A percentile compares a stretch with the other conserved stretches of the same genome.
Evolutionary conservation across 2,329 filamentous ascomycete species (phyloP).

Genomic region (Periglandula ipomoeae): DNA sequence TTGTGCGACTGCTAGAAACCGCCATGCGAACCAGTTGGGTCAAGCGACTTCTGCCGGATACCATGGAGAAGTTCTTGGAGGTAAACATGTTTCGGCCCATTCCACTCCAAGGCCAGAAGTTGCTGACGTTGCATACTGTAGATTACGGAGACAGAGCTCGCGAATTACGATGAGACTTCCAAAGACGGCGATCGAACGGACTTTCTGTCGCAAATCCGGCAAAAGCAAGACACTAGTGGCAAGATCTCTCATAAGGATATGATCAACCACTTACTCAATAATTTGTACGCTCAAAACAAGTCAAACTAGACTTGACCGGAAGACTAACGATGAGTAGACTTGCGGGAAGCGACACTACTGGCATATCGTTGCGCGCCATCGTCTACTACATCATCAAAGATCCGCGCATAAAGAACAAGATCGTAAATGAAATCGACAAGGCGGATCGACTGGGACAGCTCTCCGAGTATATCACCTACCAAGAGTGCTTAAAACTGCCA

Average conservation of each 20-base stretch:
- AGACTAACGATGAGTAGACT: constrained; percentile 16
- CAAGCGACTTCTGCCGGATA: constrained; percentile 3
- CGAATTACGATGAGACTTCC: not conserved
- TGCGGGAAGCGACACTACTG: constrained; percentile 58
- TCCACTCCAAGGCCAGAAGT: not conserved
- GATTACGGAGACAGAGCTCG: constrained; percentile 1
- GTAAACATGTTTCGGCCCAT: too few relatives aligned
- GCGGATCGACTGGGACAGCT: constrained; percentile 34
- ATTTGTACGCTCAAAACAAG: constrained; percentile 7
- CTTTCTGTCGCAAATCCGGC: not conserved
- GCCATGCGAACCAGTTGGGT: not conserved
- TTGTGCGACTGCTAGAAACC: constrained; percentile 10
- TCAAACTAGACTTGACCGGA: not conserved
- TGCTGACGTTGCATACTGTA: not conserved
- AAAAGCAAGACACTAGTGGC: constrained; percentile 4
- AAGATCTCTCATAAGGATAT: constrained; percentile 9
- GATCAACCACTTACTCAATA: constrained; percentile 11
- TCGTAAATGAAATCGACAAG: constrained; percentile 46
- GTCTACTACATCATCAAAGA: constrained; percentile 55
- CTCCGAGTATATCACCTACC: constrained; percentile 28
- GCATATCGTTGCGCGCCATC: constrained; percentile 49
- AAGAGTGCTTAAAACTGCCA: constrained; percentile 45
- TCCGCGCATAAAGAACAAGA: constrained; percentile 34
- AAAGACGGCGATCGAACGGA: not conserved
- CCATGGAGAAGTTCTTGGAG: constrained; percentile 1